phyloP scores from a whole-genome alignment of 148 eudicot species.

The Rhododendron henanense region DNA sequence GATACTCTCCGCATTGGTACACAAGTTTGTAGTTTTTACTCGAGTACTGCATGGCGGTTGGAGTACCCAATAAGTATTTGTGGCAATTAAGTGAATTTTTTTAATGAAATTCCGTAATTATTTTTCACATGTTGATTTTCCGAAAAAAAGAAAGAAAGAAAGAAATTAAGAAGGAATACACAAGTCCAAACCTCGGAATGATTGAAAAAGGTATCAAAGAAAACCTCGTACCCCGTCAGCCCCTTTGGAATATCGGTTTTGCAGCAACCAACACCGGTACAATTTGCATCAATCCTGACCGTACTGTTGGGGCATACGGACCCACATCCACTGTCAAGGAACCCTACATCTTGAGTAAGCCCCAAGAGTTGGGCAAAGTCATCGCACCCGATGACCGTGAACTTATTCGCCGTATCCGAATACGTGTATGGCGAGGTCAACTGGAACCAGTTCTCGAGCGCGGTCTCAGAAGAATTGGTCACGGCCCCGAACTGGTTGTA shows the following conservation, averaged over 20 bases:
- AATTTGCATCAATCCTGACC: constrained; percentile 15
- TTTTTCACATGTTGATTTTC: no score
- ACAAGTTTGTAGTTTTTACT: no score
- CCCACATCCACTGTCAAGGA: constrained; percentile 18
- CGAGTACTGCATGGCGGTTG: no score
- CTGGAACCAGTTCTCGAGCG: no score
- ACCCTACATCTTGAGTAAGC: background rate
- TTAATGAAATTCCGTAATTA: no score
- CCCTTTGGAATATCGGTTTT: constrained; percentile 16
- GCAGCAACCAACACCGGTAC: constrained; percentile 33
- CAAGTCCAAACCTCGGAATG: background rate
- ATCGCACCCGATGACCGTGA: constrained; percentile 41
- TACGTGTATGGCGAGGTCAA: background rate
- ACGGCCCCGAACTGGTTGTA: background rate
- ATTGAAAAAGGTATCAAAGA: accelerated
- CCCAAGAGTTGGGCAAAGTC: background rate
- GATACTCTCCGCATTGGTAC: no score
- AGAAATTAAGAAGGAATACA: no score
- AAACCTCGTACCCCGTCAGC: no score
- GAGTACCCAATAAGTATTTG: no score
- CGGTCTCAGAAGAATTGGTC: background rate
- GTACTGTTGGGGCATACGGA: constrained; percentile 10
- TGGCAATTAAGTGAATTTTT: no score
- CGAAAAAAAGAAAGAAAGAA: no score
- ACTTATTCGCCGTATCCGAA: constrained; percentile 32